Percentiles rank a stretch among this genome's conserved stretches.
Evolutionary conservation across 75 land plant genomes (phyloP).

Genomic region (Pinus albicaulis): DNA sequence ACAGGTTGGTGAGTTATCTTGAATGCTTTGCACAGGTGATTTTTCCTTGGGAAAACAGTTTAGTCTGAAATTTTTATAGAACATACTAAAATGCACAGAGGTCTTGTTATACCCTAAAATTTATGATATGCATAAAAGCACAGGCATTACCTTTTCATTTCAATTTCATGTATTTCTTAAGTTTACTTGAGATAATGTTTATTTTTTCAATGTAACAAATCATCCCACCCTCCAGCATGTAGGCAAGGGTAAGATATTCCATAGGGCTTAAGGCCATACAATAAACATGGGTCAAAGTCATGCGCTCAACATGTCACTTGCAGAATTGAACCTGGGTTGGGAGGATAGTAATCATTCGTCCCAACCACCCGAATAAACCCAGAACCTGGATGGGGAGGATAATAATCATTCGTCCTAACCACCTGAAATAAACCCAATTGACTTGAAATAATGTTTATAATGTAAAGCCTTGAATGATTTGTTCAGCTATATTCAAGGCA

Average conservation of each 20-base stretch:
- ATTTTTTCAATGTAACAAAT: neutral
- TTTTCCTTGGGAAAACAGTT: neutral
- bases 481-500: neutral
- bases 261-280: too few species aligned
- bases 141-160: conserved; percentile 6
- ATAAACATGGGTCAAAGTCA: too few species aligned
- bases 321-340: too few species aligned
- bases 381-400: too few species aligned
- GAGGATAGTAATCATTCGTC: too few species aligned
- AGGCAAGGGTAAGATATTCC: too few species aligned
- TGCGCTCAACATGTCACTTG: too few species aligned
- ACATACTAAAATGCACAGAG: neutral
- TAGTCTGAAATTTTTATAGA: neutral
- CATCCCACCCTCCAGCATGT: too few species aligned
- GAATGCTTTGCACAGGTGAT: neutral
- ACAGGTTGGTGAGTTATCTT: conserved; percentile 49
- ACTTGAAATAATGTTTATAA: neutral
- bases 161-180: neutral
- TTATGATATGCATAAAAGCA: neutral
- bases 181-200: neutral
- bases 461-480: neutral
- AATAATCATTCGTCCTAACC: too few species aligned
- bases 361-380: too few species aligned
- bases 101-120: neutral
- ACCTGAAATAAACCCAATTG: too few species aligned